Conservation (phyloP, 345 rosid species). For the Arabis hirsuta region DNA sequence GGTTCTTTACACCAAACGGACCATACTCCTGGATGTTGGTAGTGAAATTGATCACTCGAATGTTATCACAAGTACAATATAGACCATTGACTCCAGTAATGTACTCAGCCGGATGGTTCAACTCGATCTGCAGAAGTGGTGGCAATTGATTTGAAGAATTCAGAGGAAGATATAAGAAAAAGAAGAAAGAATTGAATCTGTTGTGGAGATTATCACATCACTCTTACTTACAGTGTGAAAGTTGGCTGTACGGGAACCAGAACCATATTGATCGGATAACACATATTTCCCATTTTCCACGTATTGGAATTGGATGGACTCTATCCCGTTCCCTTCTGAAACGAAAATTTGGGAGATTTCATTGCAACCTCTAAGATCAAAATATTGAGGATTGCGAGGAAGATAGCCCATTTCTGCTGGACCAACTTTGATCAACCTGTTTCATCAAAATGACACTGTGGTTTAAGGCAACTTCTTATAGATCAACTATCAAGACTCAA, state of each 20-base stretch:
- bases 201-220: background rate
- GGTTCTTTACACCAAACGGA: conserved; percentile 9
- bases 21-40: conserved; percentile 8
- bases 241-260: rapidly evolving
- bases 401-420: background rate
- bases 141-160: background rate
- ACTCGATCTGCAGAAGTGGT: conserved; percentile 17
- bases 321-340: background rate
- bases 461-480: background rate
- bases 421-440: conserved; percentile 9
- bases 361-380: background rate
- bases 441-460: background rate
- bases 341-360: conserved; percentile 21
- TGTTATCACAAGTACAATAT: background rate
- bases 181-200: background rate
- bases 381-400: background rate
- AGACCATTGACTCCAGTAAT: background rate
- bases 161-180: background rate
- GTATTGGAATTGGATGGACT: conserved; percentile 15
- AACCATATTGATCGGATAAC: background rate
- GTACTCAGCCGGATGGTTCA: conserved; percentile 24
- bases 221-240: conserved; percentile 4
- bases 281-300: background rate
- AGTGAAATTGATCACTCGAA: background rate
- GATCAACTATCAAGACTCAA: background rate